Base-by-base conservation (phyloP, 2,329 filamentous ascomycete genomes). In the Sporothrix luriei region DNA sequence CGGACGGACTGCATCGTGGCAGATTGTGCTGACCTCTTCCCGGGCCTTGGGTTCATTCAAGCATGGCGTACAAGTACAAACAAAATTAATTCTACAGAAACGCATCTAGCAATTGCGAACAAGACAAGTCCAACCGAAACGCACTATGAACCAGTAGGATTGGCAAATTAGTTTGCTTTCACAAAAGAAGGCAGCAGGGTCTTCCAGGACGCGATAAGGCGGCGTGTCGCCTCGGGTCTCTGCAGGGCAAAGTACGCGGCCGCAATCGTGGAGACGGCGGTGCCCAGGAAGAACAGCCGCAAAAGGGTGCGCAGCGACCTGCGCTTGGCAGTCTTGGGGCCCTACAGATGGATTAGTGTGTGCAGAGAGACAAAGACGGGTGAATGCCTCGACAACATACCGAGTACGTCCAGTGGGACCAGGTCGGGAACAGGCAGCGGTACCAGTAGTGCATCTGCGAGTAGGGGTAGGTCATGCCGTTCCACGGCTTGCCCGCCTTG, bases 391-490 rank as follows among this genome's bases (percentile, higher is more conserved):
- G 19, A 10, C 16, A 13, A 59, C 55, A 10, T 21, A 59, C 57
- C 38, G 57, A 62, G 16, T 46, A 62, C 5, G 24, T 38, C 57
- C 57, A 62, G 57, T 62, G 21, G 2, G 57, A 46, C 57, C 57
- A 62, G 3, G 57, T 62, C n/a, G 57, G 57, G 57, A 62, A 62
- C 6, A 62, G 21, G 40, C 57, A 29, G n/a, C 57, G 38, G n/a
- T 26, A 62, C 57, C 57, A 62, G 13, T 46, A 62, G 57, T 62
- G 57, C 4, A 40, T 38, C n/a, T 62, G 57, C 3, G 57, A 48
- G 6, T 62, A 62, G 9, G 57, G 57, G 57, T 62, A 62, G n/a
- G 21, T 62, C 57, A 62, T 62, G 38, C 21, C 57, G 11, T 62
- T 62, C 57, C 57, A 62, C 40, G 21, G 46, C 57, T 62, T 46